These are phyloP conservation scores for Arbutus unedo DNA, from an alignment of 148 eudicot genomes.

Conservation along the genomic window DNA sequence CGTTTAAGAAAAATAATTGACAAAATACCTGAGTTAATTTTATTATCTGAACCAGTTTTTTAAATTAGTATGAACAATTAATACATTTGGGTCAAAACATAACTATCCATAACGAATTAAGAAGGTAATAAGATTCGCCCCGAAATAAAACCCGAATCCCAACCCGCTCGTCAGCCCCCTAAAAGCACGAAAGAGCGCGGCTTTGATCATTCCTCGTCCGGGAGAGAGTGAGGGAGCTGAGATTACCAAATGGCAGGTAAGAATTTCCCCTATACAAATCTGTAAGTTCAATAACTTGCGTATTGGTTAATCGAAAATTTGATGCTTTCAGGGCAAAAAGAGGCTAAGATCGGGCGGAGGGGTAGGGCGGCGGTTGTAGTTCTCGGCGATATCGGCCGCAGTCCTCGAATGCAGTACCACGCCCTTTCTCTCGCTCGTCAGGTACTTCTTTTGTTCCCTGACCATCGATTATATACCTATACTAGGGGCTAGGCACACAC, in stretches of 20 bases:
- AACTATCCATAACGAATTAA: no score
- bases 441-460: conserved; percentile 23
- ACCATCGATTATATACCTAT: no score
- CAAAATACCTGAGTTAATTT: no score
- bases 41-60: no score
- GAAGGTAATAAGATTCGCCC: no score
- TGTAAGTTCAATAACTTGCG: neutral
- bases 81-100: no score
- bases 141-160: no score
- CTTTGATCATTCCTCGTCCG: neutral
- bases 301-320: neutral
- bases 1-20: no score
- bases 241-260: neutral
- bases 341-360: conserved; percentile 44
- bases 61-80: no score
- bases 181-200: neutral
- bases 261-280: neutral
- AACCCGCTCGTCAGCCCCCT: no score
- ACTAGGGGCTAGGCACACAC: no score
- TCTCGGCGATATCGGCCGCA: conserved; percentile 93
- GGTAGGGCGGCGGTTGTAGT: conserved; percentile 85
- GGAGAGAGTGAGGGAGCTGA: neutral
- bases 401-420: conserved; percentile 97
- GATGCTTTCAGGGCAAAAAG: conserved; percentile 19
- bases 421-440: conserved; percentile 92